Percentiles rank a stretch among this genome's conserved stretches.
These are phyloP conservation scores for Haematococcus sp. DNA, from an alignment of 139 green algal species.

Conservation along the genomic window DNA sequence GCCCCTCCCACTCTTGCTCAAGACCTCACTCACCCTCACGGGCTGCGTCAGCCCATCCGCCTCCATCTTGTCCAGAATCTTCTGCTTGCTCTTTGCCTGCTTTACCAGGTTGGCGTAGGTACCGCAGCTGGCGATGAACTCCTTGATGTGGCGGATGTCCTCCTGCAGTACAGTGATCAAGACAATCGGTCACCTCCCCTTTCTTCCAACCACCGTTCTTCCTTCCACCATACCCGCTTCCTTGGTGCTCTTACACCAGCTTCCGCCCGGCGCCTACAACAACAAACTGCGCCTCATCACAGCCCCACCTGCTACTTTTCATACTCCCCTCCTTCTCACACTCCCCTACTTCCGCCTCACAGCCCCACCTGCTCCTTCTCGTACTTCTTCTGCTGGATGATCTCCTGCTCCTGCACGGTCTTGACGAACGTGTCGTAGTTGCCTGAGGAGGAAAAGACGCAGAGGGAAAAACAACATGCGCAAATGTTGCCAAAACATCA, in stretches of 20 bases:
- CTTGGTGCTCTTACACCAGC: too few species aligned
- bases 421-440: constrained; percentile 88
- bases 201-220: too few species aligned
- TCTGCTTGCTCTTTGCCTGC: constrained; percentile 84
- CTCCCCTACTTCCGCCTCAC: too few species aligned
- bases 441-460: background rate
- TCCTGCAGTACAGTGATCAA: constrained; percentile 32
- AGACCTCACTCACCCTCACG: constrained; percentile 9
- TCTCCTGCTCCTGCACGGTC: constrained; percentile 81
- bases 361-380: constrained; percentile 75
- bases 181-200: too few species aligned
- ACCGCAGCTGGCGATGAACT: constrained; percentile 61
- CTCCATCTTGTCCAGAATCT: constrained; percentile 78
- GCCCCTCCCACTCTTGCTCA: background rate
- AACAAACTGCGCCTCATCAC: too few species aligned
- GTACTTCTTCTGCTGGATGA: constrained; percentile 96
- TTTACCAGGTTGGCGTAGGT: constrained; percentile 76
- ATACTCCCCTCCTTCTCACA: too few species aligned
- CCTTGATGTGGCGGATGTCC: constrained; percentile 77
- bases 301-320: too few species aligned
- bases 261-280: too few species aligned
- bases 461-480: background rate
- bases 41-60: constrained; percentile 12
- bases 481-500: background rate
- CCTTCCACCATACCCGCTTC: too few species aligned